These are phyloP conservation scores for Kokia cookei DNA, from an alignment of 441 rosid species.

Conservation along the genomic window DNA sequence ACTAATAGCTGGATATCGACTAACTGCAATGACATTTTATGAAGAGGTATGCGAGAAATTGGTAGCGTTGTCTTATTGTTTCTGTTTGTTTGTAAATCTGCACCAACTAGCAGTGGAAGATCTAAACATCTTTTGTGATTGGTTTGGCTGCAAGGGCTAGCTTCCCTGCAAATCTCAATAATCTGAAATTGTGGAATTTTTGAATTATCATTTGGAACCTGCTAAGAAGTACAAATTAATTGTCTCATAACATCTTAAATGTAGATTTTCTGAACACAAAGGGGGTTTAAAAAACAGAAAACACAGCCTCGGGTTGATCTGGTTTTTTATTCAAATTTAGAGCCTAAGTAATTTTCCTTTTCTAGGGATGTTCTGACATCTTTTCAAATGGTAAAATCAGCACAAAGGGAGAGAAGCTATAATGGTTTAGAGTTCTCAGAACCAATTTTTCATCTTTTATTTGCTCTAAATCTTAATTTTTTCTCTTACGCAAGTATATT, in stretches of 20 bases:
- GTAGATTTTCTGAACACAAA: background rate
- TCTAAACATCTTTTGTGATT: background rate
- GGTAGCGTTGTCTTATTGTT: background rate
- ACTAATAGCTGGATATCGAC: constrained; percentile 88
- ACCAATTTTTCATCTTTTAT: background rate
- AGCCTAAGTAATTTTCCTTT: background rate
- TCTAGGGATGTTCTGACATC: background rate
- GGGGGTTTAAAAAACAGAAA: background rate
- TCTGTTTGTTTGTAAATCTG: background rate
- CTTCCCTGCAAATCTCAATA: background rate
- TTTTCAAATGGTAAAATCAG: constrained; percentile 1
- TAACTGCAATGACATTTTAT: constrained; percentile 96
- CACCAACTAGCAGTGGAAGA: background rate
- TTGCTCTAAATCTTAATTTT: background rate
- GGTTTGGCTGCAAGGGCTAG: background rate
- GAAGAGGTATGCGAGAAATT: constrained; percentile 61
- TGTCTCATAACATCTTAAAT: background rate
- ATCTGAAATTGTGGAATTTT: background rate
- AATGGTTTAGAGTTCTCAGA: background rate
- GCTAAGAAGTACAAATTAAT: background rate
- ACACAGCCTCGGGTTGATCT: background rate
- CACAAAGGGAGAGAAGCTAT: background rate
- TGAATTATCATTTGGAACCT: background rate
- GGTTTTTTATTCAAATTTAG: background rate
- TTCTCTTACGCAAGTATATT: background rate